These are phyloP conservation scores for Pulicaria dysenterica DNA, from an alignment of 129 eudicot genomes.

Conservation along the genomic window DNA sequence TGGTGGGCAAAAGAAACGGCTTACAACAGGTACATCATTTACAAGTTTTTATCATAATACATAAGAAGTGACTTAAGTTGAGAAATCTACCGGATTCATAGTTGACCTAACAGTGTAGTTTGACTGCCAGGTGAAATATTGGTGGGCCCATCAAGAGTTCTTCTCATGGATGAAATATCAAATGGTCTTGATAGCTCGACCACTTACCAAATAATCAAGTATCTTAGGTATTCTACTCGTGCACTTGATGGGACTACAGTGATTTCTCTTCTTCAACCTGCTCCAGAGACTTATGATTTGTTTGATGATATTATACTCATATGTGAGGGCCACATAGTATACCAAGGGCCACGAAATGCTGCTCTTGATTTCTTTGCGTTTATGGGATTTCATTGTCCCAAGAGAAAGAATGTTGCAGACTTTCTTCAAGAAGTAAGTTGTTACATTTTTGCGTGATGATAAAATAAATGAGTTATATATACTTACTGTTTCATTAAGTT, in stretches of 20 bases:
- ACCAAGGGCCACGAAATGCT: constrained; percentile 83
- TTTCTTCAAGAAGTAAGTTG: constrained; percentile 94
- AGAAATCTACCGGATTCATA: not conserved
- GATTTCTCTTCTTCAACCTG: constrained; percentile 96
- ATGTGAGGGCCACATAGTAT: constrained; percentile 92
- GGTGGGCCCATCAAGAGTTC: constrained; percentile 84
- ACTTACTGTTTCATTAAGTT: not conserved
- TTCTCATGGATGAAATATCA: constrained; percentile 96
- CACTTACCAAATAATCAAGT: constrained; percentile 78
- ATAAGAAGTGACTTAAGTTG: not conserved
- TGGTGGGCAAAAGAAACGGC: constrained; percentile 97
- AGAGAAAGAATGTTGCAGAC: constrained; percentile 92
- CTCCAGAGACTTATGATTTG: constrained; percentile 93
- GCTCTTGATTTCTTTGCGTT: constrained; percentile 74
- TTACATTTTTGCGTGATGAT: not conserved
- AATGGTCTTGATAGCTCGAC: constrained; percentile 97
- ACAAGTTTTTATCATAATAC: constrained; percentile 11
- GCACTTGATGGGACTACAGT: constrained; percentile 87
- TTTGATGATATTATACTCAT: constrained; percentile 87
- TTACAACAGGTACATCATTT: constrained; percentile 73
- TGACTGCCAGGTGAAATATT: constrained; percentile 73
- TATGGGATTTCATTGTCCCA: constrained; percentile 91
- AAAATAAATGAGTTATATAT: constrained; percentile 1
- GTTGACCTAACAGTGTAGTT: constrained; percentile 27
- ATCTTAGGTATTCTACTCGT: constrained; percentile 83